Conservation (phyloP, 306 rosid genomes). For the Medicago arabica region DNA sequence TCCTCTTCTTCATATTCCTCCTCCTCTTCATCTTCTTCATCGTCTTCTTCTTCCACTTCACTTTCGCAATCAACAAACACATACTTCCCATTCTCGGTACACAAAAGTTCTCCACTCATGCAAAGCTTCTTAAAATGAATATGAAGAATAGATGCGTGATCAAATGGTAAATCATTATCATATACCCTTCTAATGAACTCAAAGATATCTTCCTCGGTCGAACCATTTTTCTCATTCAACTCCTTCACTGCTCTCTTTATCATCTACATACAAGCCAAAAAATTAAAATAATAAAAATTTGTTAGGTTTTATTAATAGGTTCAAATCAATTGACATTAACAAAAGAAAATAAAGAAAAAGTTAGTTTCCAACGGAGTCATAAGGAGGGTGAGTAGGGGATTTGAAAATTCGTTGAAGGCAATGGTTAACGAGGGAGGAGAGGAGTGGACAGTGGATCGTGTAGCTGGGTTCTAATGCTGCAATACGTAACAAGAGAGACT, state of each 20-base stretch:
- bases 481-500: neutral
- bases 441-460: neutral
- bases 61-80: constrained; percentile 14
- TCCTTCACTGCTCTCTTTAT: constrained; percentile 43
- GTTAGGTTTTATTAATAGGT: too few relatives aligned
- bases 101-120: constrained; percentile 24
- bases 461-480: neutral
- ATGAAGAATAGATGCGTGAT: constrained; percentile 43
- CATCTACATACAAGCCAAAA: constrained; percentile 37
- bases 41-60: neutral
- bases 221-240: constrained; percentile 37
- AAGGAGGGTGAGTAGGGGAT: constrained; percentile 40
- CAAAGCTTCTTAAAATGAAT: constrained; percentile 45
- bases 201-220: constrained; percentile 44
- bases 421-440: neutral
- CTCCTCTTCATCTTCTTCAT: neutral
- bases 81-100: constrained; percentile 20
- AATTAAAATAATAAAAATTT: too few relatives aligned
- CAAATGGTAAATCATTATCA: constrained; percentile 43
- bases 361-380: neutral
- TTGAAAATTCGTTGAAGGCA: constrained; percentile 21
- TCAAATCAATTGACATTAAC: neutral
- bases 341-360: neutral
- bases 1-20: neutral
- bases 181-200: constrained; percentile 33